Evolutionary conservation across 768 basidiomycete genomes (phyloP), one percentile per base, ranked within the genome.

Genomic region (Trichaptum fuscoviolaceum): DNA sequence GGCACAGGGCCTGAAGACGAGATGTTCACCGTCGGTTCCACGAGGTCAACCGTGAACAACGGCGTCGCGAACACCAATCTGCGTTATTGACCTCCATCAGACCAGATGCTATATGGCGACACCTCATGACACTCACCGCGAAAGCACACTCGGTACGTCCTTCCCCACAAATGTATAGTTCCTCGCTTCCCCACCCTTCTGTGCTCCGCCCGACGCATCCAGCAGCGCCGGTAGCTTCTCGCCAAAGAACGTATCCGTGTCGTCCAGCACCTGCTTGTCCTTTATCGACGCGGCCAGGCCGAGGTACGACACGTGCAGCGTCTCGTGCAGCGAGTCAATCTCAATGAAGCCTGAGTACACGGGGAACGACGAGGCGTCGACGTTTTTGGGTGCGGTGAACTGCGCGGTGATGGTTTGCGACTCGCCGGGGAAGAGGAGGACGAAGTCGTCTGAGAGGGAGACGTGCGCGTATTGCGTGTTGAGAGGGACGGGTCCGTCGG

Each of bases 341-440:
- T 78, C 68, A 69, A 89, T 84, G 77, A 81, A 87, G 9, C 87
- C 87, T 34, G 84, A 85, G 76, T 83, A 87, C 65, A 87, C 78
- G 25, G 87, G 87, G 74, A 85, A 82, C 2, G 81, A 77, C 35
- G 78, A 69, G 1, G 71, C 72, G 34, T 82, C 77, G 66, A 81
- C 73, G 15, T 80, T 76, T 0, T 70, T 70, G 0, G 88, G 88
- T 0, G 82, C 78, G 0, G 74, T 77, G 76, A 90, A 83, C 23
- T 71, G 70, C 6, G 81, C 81, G 6, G 75, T 70, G 64, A 89
- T 77, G 27, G 72, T 72, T 30, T 78, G 77, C 5, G 80, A 75
- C 66, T 76, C 71, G 0, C 83, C 81, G 0, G 85, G 82, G 26
- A 52, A 70, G 34, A 90, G 75, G n/a, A 78, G 81, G 72, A 90